These are phyloP conservation scores for Alternaria solani DNA, from an alignment of 2,329 filamentous ascomycete genomes.

Conservation along the genomic window DNA sequence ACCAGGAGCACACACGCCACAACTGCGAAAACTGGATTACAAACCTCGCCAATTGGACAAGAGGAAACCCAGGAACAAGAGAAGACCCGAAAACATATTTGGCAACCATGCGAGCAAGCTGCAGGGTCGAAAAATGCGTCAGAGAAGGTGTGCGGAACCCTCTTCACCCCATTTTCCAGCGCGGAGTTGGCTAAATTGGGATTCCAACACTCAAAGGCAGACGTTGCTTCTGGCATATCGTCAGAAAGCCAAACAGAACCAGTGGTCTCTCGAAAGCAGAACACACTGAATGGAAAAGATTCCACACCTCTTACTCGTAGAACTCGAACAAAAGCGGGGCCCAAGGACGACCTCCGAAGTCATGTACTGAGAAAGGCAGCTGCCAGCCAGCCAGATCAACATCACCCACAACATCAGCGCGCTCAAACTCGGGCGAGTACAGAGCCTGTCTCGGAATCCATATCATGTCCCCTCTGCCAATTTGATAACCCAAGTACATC, in stretches of 20 bases:
- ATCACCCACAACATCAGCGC: not conserved
- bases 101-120: not conserved
- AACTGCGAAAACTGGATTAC: not conserved
- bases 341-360: not conserved
- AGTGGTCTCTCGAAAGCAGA: not conserved
- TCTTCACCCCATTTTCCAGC: not conserved
- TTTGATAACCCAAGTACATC: not conserved
- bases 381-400: not conserved
- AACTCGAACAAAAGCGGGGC: not conserved
- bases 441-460: rapidly evolving
- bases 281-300: no score
- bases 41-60: not conserved
- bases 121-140: not conserved
- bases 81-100: not conserved
- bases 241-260: not conserved
- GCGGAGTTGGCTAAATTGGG: not conserved
- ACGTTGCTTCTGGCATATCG: not conserved
- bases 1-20: not conserved
- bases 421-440: not conserved
- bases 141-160: not conserved
- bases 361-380: not conserved
- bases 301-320: no score
- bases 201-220: not conserved
- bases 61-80: not conserved
- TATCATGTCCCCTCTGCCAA: not conserved